Evolutionary conservation across 805 yeast species (phyloP), one percentile per base, ranked within the genome.

Genomic region (Cyberlindnera subsufficiens): DNA sequence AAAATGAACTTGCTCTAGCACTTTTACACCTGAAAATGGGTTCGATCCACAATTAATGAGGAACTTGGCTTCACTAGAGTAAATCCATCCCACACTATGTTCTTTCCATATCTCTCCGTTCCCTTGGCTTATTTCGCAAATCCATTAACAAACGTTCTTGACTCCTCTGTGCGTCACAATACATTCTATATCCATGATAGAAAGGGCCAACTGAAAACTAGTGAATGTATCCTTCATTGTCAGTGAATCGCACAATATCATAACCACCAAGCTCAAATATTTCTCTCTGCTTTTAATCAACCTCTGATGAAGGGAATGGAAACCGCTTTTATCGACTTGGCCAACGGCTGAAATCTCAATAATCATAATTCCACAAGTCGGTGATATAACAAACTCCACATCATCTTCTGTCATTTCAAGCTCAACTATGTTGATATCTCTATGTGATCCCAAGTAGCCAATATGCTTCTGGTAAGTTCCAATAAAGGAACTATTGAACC

Each of bases 31-130:
- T 3, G 43, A 32, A 20, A 52, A 45, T 1, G 51, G 45, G 35
- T 50, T 51, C 15, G 51, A 16, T 5, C 57, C 58, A 39, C 55
- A 48, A 13, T 29, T 29, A 3, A 43, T 25, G 3, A 54, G 35
- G 19, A 46, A 50, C 11, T 32, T 33, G 6, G 14, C 34, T 16
- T 44, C 45, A 11, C 10, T 13, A 1, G 38, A 32, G 5, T 47
- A 49, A 4, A 43, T 18, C 17, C 31, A 13, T 9, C 18, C n/a
- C 2, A 37, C 13, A 1, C 39, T 35, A 6, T 42, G 27, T 1
- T 17, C 18, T 11, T 30, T 5, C 25, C 33, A 32, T 6, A 20
- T 17, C 3, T 15, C 13, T 5, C 47, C 46, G 3, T 42, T 11
- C 1, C 4, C 11, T 1, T 9, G 2, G 15, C 42, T 17, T 5